These are phyloP conservation scores for Stemphylium vesicarium DNA, from an alignment of 2,329 filamentous ascomycete genomes.

Conservation along the genomic window DNA sequence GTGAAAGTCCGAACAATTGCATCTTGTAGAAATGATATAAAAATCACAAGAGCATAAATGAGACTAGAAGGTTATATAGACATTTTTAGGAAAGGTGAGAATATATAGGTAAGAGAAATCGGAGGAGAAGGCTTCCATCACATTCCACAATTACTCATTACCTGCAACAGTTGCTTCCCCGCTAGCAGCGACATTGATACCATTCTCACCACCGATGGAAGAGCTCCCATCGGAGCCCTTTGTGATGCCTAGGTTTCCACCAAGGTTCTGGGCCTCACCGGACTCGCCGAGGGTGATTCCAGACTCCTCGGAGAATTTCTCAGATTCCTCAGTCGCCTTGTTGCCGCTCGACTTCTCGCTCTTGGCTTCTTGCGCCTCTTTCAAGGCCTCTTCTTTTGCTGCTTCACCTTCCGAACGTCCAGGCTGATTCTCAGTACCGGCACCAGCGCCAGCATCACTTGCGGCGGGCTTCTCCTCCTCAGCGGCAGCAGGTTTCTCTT, in stretches of 20 bases:
- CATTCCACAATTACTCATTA: constrained; percentile 16
- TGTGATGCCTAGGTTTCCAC: constrained; percentile 43
- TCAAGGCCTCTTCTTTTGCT: constrained; percentile 21
- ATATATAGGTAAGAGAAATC: neutral
- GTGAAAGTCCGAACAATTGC: too few relatives aligned
- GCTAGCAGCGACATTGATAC: constrained; percentile 39
- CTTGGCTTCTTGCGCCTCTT: constrained; percentile 25
- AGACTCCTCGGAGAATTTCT: constrained; percentile 37
- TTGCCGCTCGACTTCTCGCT: constrained; percentile 29
- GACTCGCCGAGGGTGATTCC: constrained; percentile 33
- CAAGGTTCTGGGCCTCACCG: constrained; percentile 38
- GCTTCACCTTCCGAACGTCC: constrained; percentile 20
- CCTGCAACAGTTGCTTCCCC: constrained; percentile 32
- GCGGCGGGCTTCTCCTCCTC: constrained; percentile 8
- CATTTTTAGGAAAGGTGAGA: neutral
- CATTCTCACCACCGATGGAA: constrained; percentile 39
- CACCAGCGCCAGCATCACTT: constrained; percentile 9
- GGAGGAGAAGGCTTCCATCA: neutral
- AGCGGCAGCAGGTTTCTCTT: neutral
- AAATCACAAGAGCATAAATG: too few relatives aligned
- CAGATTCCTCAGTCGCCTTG: constrained; percentile 40
- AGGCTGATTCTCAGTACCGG: constrained; percentile 30
- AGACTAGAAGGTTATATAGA: neutral
- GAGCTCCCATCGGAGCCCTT: constrained; percentile 41
- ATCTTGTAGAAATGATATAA: too few relatives aligned